Conservation (phyloP, 345 rosid genomes). For the Pistacia vera region DNA sequence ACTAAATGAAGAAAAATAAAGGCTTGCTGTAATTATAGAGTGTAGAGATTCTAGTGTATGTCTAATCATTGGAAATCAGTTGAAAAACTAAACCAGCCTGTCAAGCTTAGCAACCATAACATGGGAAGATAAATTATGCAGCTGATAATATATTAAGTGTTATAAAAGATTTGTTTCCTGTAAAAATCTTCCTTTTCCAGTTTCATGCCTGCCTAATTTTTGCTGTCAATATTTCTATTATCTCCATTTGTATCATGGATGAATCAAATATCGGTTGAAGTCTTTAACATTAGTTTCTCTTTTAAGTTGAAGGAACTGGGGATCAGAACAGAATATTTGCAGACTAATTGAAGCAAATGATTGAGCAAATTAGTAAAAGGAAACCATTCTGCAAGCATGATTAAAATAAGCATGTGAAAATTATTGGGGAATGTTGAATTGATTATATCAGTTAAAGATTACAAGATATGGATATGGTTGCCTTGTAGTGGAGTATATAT, state of each 20-base stretch:
- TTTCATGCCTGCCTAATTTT: background rate
- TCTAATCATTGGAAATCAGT: conserved; percentile 5
- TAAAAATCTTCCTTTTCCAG: background rate
- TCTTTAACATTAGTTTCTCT: no score
- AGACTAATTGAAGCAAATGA: background rate
- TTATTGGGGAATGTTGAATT: no score
- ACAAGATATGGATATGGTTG: background rate
- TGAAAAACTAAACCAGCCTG: conserved; percentile 16
- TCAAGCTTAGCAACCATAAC: conserved; percentile 4
- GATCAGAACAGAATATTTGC: background rate
- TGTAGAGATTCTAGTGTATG: conserved; percentile 17
- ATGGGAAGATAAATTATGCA: background rate
- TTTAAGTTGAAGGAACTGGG: no score
- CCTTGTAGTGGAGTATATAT: background rate
- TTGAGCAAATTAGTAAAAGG: background rate
- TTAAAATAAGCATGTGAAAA: no score
- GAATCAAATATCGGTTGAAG: no score
- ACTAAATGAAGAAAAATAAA: conserved; percentile 14
- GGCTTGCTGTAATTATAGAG: conserved; percentile 13
- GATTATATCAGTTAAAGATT: no score
- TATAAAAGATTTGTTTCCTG: background rate
- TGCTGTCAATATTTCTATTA: conserved; percentile 2
- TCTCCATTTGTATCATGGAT: background rate
- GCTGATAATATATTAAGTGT: background rate
- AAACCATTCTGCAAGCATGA: background rate